A percentile compares a stretch with the other conserved stretches of the same genome.
phyloP scores from a whole-genome alignment of 176 grass and related monocot genomes.

The Hsuehochloa calcarea region DNA sequence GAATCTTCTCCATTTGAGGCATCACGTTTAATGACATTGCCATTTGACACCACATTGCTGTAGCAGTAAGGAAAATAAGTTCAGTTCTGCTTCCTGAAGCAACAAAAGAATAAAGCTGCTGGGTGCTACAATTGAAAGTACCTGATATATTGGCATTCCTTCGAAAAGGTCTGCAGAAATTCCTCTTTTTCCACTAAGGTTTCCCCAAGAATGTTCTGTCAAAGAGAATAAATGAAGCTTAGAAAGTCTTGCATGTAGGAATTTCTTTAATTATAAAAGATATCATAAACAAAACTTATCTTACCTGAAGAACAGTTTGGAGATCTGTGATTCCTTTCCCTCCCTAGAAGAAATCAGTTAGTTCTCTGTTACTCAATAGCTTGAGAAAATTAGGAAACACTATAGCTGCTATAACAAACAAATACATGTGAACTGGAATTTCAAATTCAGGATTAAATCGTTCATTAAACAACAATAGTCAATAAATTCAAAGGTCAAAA shows the following conservation, averaged over 20 bases:
- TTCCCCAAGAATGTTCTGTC: slow-evolving; percentile 85
- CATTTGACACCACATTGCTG: slow-evolving; percentile 34
- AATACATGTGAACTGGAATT: slow-evolving; percentile 16
- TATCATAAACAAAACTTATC: slow-evolving; percentile 3
- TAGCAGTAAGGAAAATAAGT: slow-evolving; percentile 19
- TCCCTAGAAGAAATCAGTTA: slow-evolving; percentile 56
- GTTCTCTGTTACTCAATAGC: not conserved
- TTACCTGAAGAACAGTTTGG: slow-evolving; percentile 72
- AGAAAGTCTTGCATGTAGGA: slow-evolving; percentile 1
- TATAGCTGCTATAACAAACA: not conserved
- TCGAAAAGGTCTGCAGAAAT: slow-evolving; percentile 79
- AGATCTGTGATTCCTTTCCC: slow-evolving; percentile 92
- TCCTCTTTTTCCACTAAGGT: slow-evolving; percentile 78
- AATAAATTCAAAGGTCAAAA: not conserved
- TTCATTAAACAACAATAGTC: not conserved
- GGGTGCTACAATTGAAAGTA: slow-evolving; percentile 21
- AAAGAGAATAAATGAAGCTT: slow-evolving; percentile 37
- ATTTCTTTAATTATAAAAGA: slow-evolving; percentile 13
- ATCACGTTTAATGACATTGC: slow-evolving; percentile 27
- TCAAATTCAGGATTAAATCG: not conserved
- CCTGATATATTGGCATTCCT: slow-evolving; percentile 66
- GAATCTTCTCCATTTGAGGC: slow-evolving; percentile 28
- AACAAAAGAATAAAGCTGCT: slow-evolving; percentile 20
- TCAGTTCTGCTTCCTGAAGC: not conserved
- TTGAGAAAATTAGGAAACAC: slow-evolving; percentile 15